Evolutionary conservation across 257 asterid genomes (phyloP).

Genomic region (Solanum etuberosum): DNA sequence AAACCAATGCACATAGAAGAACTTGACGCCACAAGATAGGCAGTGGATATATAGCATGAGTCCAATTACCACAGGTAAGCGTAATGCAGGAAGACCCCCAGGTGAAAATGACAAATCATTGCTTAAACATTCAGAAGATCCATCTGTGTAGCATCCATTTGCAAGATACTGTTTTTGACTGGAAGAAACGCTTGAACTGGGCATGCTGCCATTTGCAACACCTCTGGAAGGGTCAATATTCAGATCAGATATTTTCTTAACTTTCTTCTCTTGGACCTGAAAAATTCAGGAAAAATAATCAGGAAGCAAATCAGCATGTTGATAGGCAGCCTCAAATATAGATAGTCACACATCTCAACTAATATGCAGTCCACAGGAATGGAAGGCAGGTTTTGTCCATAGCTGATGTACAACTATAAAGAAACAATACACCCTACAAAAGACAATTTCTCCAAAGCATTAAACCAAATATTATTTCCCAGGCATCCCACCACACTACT

Average conservation of each 20-base stretch:
- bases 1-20: not conserved
- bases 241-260: constrained; percentile 84
- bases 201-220: constrained; percentile 48
- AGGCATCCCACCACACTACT: not conserved
- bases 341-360: not conserved
- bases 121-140: constrained; percentile 43
- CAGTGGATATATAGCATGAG: constrained; percentile 13
- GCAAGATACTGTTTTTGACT: constrained; percentile 43
- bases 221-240: constrained; percentile 56
- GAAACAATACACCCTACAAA: not conserved
- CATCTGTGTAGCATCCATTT: constrained; percentile 56
- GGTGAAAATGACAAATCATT: constrained; percentile 53
- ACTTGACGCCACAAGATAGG: not conserved
- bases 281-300: constrained; percentile 6
- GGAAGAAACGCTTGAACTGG: constrained; percentile 62
- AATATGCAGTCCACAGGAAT: not conserved
- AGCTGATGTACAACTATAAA: not conserved
- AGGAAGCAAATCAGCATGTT: not conserved
- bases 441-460: not conserved
- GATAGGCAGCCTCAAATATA: not conserved
- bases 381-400: not conserved
- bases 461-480: not conserved
- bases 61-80: constrained; percentile 93
- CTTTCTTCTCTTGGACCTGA: constrained; percentile 98
- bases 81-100: constrained; percentile 66